Conservation (phyloP, 441 rosid genomes). For the Bruguiera hainesii region DNA sequence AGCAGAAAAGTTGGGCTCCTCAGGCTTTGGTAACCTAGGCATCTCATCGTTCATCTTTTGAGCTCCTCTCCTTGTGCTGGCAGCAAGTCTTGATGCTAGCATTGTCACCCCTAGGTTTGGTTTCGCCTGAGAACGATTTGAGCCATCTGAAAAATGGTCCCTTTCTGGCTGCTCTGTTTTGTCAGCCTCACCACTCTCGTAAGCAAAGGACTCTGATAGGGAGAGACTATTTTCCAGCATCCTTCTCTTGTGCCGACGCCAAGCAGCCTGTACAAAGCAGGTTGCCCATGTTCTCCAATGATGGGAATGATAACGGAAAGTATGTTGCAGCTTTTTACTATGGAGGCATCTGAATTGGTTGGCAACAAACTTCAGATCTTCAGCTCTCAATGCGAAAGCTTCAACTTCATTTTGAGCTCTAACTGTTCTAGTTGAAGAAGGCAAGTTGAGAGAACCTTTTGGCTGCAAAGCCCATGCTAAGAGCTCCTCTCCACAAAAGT, state of each 20-base stretch:
- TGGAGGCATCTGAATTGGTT: slow-evolving; percentile 89
- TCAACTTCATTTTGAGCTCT: slow-evolving; percentile 78
- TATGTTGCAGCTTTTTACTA: slow-evolving; percentile 90
- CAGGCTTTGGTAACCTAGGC: slow-evolving; percentile 79
- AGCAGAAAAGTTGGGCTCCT: slow-evolving; percentile 81
- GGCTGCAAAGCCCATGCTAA: slow-evolving; percentile 91
- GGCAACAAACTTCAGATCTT: slow-evolving; percentile 89
- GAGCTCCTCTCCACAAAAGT: slow-evolving; percentile 91
- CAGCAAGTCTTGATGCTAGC: slow-evolving; percentile 84
- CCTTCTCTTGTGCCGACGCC: slow-evolving; percentile 77
- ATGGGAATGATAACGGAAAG: slow-evolving; percentile 80
- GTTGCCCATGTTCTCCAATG: slow-evolving; percentile 99
- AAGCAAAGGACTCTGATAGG: slow-evolving; percentile 40
- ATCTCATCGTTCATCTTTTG: slow-evolving; percentile 63
- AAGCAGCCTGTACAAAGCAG: slow-evolving; percentile 90
- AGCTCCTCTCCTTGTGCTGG: slow-evolving; percentile 80
- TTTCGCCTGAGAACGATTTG: slow-evolving; percentile 46
- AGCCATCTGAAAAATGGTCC: slow-evolving; percentile 21
- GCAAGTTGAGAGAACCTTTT: slow-evolving; percentile 67
- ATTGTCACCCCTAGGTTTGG: slow-evolving; percentile 70
- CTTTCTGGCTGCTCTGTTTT: slow-evolving; percentile 25
- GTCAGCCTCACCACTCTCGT: slow-evolving; percentile 27
- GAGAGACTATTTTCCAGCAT: slow-evolving; percentile 42
- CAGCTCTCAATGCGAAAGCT: slow-evolving; percentile 85
- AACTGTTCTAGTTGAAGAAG: slow-evolving; percentile 93